Evolutionary conservation across 345 rosid genomes (phyloP).

Genomic region (Eucalyptus curtisii): DNA sequence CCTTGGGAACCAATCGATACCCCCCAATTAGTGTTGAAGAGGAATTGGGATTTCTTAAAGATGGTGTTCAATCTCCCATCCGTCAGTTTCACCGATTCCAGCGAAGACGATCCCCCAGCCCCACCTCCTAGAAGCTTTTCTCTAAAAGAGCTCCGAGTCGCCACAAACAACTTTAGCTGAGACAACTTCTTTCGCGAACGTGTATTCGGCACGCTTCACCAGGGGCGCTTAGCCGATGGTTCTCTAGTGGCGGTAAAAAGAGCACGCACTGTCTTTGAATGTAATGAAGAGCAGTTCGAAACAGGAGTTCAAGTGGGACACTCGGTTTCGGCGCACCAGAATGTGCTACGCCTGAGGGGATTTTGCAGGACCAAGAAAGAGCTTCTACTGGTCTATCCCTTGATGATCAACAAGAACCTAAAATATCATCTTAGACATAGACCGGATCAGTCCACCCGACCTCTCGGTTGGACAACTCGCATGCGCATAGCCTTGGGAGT

Average conservation of each 20-base stretch:
- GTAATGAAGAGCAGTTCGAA: neutral
- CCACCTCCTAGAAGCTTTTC: neutral
- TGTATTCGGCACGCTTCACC: neutral
- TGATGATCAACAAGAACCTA: neutral
- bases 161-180: neutral
- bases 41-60: neutral
- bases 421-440: neutral
- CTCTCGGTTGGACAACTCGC: neutral
- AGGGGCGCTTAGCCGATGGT: neutral
- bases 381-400: neutral
- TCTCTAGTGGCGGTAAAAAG: neutral
- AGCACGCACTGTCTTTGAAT: neutral
- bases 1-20: neutral
- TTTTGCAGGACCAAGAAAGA: neutral
- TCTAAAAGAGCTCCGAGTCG: neutral
- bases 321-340: neutral
- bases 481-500: neutral
- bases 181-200: neutral
- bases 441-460: neutral
- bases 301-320: neutral
- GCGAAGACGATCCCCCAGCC: neutral
- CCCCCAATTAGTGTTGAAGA: neutral
- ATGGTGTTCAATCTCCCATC: neutral
- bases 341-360: neutral
- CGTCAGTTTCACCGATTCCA: neutral